A percentile compares a stretch with the other conserved stretches of the same genome.
These are phyloP conservation scores for Dysphania ambrosioides DNA, from an alignment of 148 eudicot species.

Conservation along the genomic window DNA sequence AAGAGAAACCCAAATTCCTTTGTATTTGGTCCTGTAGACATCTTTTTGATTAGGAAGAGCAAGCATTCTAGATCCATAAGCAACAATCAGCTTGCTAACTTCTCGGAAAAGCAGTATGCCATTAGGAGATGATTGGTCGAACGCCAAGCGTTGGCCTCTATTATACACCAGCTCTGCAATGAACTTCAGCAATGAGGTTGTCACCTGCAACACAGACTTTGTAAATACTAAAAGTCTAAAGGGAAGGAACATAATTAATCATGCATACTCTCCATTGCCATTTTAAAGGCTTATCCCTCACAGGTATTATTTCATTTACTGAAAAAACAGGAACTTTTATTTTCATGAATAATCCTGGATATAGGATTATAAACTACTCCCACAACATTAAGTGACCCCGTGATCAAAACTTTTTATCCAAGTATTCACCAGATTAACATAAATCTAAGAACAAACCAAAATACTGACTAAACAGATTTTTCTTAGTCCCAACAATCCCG, in stretches of 20 bases:
- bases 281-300: not conserved
- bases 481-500: too few relatives aligned
- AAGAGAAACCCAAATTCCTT: slow-evolving; percentile 82
- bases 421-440: not conserved
- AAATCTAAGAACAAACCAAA: not conserved
- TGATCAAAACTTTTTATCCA: not conserved
- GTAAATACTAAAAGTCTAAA: slow-evolving; percentile 7
- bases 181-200: slow-evolving; percentile 81
- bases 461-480: too few relatives aligned
- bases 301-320: not conserved
- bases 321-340: not conserved
- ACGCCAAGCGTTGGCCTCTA: slow-evolving; percentile 70
- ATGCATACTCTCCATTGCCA: not conserved
- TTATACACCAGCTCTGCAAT: slow-evolving; percentile 81
- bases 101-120: slow-evolving; percentile 95
- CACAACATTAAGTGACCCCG: not conserved
- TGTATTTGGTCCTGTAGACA: slow-evolving; percentile 76
- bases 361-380: not conserved
- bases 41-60: slow-evolving; percentile 57
- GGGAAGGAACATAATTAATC: slow-evolving; percentile 9
- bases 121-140: slow-evolving; percentile 84
- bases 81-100: slow-evolving; percentile 85
- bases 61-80: slow-evolving; percentile 80
- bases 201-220: slow-evolving; percentile 55
- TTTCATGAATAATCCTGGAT: not conserved